phyloP scores from a whole-genome alignment of 495 filamentous ascomycete species.

The Aspergillus biplanus region DNA sequence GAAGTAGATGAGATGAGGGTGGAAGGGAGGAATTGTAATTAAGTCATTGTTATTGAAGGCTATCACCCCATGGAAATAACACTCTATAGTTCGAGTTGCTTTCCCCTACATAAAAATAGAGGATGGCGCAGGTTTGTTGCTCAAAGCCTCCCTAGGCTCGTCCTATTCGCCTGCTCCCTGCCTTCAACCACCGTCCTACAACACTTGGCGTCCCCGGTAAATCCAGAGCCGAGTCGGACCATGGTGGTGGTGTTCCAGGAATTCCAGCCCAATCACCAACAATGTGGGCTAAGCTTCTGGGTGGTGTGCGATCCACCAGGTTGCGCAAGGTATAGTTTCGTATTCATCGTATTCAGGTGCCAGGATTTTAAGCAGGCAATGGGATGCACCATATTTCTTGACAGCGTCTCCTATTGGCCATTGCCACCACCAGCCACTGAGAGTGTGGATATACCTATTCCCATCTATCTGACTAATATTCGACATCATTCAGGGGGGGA shows the following conservation, averaged over 20 bases:
- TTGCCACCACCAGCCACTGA: neutral
- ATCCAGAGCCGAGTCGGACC: slow-evolving; percentile 16
- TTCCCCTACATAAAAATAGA: neutral
- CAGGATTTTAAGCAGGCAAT: neutral
- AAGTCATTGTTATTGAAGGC: neutral
- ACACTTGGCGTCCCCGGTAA: neutral
- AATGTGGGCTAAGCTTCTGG: neutral
- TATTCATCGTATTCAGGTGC: neutral
- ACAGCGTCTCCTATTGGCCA: neutral
- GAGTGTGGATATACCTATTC: too few species aligned
- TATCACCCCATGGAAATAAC: neutral
- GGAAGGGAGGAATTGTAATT: neutral
- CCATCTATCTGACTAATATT: too few species aligned
- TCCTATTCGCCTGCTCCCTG: neutral
- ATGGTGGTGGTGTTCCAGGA: neutral
- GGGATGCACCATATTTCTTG: neutral
- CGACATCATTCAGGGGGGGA: too few species aligned
- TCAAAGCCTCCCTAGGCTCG: too few species aligned
- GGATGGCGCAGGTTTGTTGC: too few species aligned
- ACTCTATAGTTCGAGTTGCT: neutral
- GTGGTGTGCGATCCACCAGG: neutral
- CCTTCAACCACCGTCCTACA: neutral
- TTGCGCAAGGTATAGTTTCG: neutral
- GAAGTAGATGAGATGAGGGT: neutral
- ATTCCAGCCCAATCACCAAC: neutral